Evolutionary conservation across 371 early-diverging fungal genomes (phyloP).

Genomic region (Mortierella sp.): DNA sequence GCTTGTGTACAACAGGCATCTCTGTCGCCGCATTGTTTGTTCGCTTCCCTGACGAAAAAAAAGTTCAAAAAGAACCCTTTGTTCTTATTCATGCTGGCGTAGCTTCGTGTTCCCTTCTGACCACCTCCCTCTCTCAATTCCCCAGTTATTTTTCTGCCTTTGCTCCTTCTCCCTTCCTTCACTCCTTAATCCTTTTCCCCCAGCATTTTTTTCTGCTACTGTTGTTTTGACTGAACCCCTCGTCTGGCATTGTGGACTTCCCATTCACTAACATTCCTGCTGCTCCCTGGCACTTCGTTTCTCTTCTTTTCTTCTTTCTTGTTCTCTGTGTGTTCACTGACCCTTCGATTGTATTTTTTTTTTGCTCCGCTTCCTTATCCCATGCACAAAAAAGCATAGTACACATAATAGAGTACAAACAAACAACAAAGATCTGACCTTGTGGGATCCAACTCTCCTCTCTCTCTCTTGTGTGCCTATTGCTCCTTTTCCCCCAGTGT

Average conservation of each 20-base stretch:
- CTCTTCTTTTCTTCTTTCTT: neutral
- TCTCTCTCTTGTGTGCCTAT: neutral
- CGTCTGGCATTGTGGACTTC: neutral
- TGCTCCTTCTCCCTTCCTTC: neutral
- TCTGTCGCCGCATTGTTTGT: neutral
- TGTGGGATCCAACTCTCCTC: neutral
- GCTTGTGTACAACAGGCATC: neutral
- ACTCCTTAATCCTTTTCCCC: neutral
- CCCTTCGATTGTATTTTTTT: neutral
- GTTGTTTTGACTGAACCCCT: neutral
- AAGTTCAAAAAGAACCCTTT: neutral
- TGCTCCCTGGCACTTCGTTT: neutral
- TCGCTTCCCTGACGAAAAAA: neutral
- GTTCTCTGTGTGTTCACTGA: neutral
- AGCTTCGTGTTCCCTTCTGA: neutral
- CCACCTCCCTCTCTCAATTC: neutral
- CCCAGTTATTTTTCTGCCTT: too few species aligned
- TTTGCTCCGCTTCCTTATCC: conserved; percentile 4
- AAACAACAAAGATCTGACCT: neutral
- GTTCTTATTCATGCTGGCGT: neutral
- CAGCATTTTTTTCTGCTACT: neutral
- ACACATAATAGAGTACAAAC: neutral
- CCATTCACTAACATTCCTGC: neutral
- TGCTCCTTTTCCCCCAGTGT: neutral
- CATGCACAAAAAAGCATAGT: neutral